A percentile compares a stretch with the other conserved stretches of the same genome.
phyloP scores from a whole-genome alignment of 805 yeast genomes.

The Suhomyces sp. region DNA sequence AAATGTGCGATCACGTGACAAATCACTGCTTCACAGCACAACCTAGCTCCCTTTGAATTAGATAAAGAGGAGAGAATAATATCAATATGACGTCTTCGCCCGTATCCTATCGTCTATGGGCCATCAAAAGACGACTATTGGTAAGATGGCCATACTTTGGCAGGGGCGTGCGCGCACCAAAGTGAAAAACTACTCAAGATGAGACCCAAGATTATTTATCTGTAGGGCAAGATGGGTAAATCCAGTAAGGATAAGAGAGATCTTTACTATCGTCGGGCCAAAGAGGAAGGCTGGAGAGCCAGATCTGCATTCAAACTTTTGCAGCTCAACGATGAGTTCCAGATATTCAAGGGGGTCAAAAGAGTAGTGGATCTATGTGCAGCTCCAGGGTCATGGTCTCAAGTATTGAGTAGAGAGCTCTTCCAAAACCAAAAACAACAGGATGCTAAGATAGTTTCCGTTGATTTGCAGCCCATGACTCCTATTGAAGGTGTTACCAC shows the following conservation, averaged over 20 bases:
- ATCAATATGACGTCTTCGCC: not conserved
- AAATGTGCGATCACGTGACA: not conserved
- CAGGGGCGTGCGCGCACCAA: constrained; percentile 1
- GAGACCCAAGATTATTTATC: not conserved
- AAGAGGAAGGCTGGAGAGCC: constrained; percentile 98
- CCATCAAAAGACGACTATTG: not conserved
- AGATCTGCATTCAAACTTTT: constrained; percentile 92
- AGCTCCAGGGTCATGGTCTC: constrained; percentile 99
- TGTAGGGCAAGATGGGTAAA: constrained; percentile 73
- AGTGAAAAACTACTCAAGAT: constrained; percentile 1
- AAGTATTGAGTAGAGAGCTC: constrained; percentile 76
- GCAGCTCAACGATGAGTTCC: constrained; percentile 88
- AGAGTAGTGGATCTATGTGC: constrained; percentile 97
- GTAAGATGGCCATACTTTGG: too few species aligned
- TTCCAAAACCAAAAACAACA: constrained; percentile 38
- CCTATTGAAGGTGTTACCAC: constrained; percentile 91
- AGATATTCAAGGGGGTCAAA: constrained; percentile 65
- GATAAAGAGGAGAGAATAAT: not conserved
- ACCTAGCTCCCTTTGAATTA: not conserved
- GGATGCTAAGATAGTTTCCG: constrained; percentile 80
- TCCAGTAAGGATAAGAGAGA: constrained; percentile 94
- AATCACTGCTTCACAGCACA: not conserved
- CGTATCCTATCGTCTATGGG: too few species aligned
- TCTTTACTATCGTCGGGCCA: constrained; percentile 86
- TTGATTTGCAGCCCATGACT: constrained; percentile 95